Evolutionary conservation across 1,139 yeast species (phyloP).

Genomic region (Pichia sp.): DNA sequence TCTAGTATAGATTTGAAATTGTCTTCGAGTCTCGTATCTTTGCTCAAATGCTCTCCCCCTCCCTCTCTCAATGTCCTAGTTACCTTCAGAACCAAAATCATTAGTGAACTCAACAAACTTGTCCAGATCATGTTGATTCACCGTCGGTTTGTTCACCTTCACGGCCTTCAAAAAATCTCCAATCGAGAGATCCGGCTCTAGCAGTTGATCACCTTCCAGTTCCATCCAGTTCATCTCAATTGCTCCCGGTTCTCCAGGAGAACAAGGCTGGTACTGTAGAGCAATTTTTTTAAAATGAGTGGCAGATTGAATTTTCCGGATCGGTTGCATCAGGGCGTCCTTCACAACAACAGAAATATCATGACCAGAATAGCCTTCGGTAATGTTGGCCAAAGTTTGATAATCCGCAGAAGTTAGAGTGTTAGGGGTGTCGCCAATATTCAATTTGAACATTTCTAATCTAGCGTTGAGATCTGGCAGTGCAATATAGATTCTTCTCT

Average conservation of each 20-base stretch:
- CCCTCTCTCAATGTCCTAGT: slow-evolving; percentile 27
- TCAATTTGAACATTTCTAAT: slow-evolving; percentile 86
- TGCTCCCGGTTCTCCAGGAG: slow-evolving; percentile 90
- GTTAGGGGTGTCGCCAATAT: slow-evolving; percentile 88
- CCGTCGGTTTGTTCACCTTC: slow-evolving; percentile 90
- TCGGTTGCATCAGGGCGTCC: slow-evolving; percentile 97
- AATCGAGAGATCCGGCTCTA: slow-evolving; percentile 82
- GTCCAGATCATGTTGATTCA: slow-evolving; percentile 70
- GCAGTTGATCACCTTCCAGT: slow-evolving; percentile 77
- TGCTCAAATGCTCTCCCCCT: no score
- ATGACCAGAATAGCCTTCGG: slow-evolving; percentile 96
- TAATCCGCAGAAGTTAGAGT: slow-evolving; percentile 66
- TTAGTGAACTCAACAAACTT: slow-evolving; percentile 84
- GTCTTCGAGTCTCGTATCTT: no score
- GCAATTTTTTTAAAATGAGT: slow-evolving; percentile 76
- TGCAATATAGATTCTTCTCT: slow-evolving; percentile 88
- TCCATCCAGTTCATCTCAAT: slow-evolving; percentile 91
- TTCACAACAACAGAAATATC: slow-evolving; percentile 95
- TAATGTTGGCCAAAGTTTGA: slow-evolving; percentile 78
- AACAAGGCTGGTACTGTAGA: slow-evolving; percentile 73
- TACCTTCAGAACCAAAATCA: slow-evolving; percentile 97
- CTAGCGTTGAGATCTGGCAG: slow-evolving; percentile 91
- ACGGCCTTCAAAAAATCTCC: slow-evolving; percentile 93
- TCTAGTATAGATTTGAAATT: no score
- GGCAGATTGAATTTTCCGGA: slow-evolving; percentile 90